Percentiles rank a stretch among this genome's conserved stretches.
These are phyloP conservation scores for Cucumis hystrix DNA, from an alignment of 306 rosid genomes.

Conservation along the genomic window DNA sequence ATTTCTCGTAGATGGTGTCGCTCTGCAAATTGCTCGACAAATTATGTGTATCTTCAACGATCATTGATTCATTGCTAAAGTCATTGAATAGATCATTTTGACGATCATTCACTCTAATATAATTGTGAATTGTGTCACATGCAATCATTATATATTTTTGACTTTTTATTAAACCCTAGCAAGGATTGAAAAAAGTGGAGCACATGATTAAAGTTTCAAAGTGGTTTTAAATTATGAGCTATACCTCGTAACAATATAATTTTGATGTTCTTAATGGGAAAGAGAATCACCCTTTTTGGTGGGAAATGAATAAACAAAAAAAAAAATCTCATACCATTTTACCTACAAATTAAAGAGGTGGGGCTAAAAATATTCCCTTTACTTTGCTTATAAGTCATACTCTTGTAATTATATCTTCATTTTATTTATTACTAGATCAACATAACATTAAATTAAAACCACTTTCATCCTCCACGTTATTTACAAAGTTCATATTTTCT, in stretches of 20 bases:
- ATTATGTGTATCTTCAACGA: too few relatives aligned
- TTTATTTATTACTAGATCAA: too few relatives aligned
- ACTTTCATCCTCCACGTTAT: too few relatives aligned
- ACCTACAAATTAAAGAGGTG: background rate
- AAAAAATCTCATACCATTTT: background rate
- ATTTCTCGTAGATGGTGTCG: too few relatives aligned
- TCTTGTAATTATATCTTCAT: background rate
- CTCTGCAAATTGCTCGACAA: too few relatives aligned
- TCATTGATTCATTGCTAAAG: too few relatives aligned
- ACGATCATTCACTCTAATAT: too few relatives aligned
- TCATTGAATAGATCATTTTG: too few relatives aligned
- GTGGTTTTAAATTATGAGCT: background rate
- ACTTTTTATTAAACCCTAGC: background rate
- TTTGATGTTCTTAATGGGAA: constrained; percentile 6
- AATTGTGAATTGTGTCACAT: too few relatives aligned
- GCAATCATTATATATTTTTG: too few relatives aligned
- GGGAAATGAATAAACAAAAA: background rate
- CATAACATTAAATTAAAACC: too few relatives aligned
- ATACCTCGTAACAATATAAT: background rate
- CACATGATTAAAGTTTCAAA: constrained; percentile 2
- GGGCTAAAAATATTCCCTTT: background rate
- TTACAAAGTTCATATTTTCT: too few relatives aligned
- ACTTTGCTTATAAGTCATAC: background rate
- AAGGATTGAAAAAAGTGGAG: background rate
- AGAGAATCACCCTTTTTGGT: constrained; percentile 5